These are phyloP conservation scores for Vigna unguiculata DNA, from an alignment of 306 rosid genomes.

Conservation along the genomic window DNA sequence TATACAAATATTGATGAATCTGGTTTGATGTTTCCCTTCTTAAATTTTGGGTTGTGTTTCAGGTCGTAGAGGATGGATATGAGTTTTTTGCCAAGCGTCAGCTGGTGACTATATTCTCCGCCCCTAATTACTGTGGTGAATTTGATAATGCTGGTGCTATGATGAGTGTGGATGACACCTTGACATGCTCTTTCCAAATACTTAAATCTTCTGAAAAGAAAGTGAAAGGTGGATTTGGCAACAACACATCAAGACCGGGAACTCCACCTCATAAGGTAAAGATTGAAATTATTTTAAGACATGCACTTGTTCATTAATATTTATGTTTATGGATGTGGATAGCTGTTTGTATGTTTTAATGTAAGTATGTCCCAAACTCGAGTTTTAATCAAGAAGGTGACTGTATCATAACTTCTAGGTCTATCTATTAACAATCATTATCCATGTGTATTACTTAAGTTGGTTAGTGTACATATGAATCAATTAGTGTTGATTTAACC, in stretches of 20 bases:
- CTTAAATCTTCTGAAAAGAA: slow-evolving; percentile 59
- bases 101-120: slow-evolving; percentile 57
- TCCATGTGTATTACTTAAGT: neutral
- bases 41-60: slow-evolving; percentile 14
- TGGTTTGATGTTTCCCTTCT: slow-evolving; percentile 22
- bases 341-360: slow-evolving; percentile 33
- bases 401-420: slow-evolving; percentile 15
- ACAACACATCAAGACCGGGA: slow-evolving; percentile 54
- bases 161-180: slow-evolving; percentile 59
- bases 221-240: slow-evolving; percentile 56
- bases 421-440: slow-evolving; percentile 12
- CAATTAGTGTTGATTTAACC: slow-evolving; percentile 11
- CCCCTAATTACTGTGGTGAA: slow-evolving; percentile 59
- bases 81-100: slow-evolving; percentile 59
- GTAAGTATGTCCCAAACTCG: neutral
- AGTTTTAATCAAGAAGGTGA: slow-evolving; percentile 16
- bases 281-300: slow-evolving; percentile 19
- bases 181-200: slow-evolving; percentile 60
- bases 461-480: neutral
- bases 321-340: slow-evolving; percentile 1
- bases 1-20: neutral
- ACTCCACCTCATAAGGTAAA: slow-evolving; percentile 61
- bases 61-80: slow-evolving; percentile 61
- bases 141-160: slow-evolving; percentile 60
- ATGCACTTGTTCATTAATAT: slow-evolving; percentile 17